phyloP scores from a whole-genome alignment of 805 yeast species.

The Wickerhamomyces bisporus region DNA sequence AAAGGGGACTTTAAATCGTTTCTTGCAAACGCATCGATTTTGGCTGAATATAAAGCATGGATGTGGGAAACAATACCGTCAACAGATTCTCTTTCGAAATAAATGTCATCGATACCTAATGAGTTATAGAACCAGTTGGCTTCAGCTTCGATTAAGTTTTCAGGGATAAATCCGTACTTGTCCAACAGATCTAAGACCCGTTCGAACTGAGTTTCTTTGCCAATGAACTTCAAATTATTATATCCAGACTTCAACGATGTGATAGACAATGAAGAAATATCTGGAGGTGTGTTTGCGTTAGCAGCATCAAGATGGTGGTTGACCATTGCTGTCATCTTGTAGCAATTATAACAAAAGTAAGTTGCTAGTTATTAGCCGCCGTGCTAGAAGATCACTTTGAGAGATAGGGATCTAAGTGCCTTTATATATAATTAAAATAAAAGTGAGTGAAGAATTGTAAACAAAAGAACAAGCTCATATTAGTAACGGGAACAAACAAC shows the following conservation, averaged over 20 bases:
- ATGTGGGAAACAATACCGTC: constrained; percentile 78
- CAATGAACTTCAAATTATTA: constrained; percentile 68
- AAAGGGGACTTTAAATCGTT: constrained; percentile 49
- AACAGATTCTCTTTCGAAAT: constrained; percentile 81
- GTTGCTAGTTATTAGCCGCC: neutral
- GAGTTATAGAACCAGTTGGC: constrained; percentile 84
- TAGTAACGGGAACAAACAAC: too few species aligned
- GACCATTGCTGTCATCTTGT: neutral
- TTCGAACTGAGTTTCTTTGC: constrained; percentile 75
- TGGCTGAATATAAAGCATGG: constrained; percentile 86
- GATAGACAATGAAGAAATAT: constrained; percentile 35
- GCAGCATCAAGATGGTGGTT: constrained; percentile 3
- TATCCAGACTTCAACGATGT: constrained; percentile 53
- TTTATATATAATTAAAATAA: too few species aligned
- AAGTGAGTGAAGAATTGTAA: too few species aligned
- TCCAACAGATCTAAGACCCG: constrained; percentile 78
- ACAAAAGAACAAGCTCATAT: too few species aligned
- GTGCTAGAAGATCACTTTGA: too few species aligned
- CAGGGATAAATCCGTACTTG: constrained; percentile 85
- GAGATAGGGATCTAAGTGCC: too few species aligned
- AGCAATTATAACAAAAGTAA: neutral
- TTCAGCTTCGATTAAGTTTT: constrained; percentile 76
- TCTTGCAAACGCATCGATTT: constrained; percentile 78
- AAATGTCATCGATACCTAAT: constrained; percentile 88
- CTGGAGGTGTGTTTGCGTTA: constrained; percentile 24